Percentiles rank a stretch among this genome's conserved stretches.
phyloP scores from a whole-genome alignment of 2,329 filamentous ascomycete species.

The Zasmidium angulare region DNA sequence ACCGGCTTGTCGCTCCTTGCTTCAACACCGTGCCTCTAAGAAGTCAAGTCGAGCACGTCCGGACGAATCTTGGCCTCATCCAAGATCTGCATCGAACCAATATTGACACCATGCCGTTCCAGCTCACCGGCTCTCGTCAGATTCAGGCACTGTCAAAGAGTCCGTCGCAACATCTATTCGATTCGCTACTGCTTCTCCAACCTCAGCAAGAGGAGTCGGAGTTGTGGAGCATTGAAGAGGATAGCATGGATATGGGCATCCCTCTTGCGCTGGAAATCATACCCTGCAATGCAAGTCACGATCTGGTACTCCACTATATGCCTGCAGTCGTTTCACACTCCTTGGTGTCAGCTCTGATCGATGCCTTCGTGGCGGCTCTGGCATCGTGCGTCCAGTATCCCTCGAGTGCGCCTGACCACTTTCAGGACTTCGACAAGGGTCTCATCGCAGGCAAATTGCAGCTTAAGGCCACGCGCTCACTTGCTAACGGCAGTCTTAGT shows the following conservation, averaged over 20 bases:
- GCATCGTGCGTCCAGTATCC: slow-evolving; percentile 29
- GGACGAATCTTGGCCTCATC: slow-evolving; percentile 58
- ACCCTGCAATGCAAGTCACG: slow-evolving; percentile 54
- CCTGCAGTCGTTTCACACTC: slow-evolving; percentile 61
- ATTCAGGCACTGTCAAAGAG: slow-evolving; percentile 57
- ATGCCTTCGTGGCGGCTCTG: slow-evolving; percentile 32
- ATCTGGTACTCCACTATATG: slow-evolving; percentile 50
- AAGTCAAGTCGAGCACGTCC: slow-evolving; percentile 50
- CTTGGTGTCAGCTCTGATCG: slow-evolving; percentile 21
- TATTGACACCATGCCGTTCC: slow-evolving; percentile 62
- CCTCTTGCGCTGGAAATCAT: slow-evolving; percentile 75
- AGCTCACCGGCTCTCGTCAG: slow-evolving; percentile 71
- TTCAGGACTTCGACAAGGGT: slow-evolving; percentile 17
- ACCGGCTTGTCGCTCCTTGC: slow-evolving; percentile 78
- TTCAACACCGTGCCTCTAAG: slow-evolving; percentile 86
- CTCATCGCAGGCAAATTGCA: slow-evolving; percentile 19
- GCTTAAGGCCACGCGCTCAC: not conserved
- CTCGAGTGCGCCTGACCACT: slow-evolving; percentile 24
- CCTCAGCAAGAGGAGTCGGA: slow-evolving; percentile 52
- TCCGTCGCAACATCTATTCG: slow-evolving; percentile 64
- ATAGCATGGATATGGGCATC: slow-evolving; percentile 64
- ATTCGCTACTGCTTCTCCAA: slow-evolving; percentile 78
- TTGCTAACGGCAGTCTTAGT: not conserved
- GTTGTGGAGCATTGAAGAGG: slow-evolving; percentile 55
- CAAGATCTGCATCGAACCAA: slow-evolving; percentile 63